These are phyloP conservation scores for Erodium trifolium DNA, from an alignment of 441 rosid genomes.

Conservation along the genomic window DNA sequence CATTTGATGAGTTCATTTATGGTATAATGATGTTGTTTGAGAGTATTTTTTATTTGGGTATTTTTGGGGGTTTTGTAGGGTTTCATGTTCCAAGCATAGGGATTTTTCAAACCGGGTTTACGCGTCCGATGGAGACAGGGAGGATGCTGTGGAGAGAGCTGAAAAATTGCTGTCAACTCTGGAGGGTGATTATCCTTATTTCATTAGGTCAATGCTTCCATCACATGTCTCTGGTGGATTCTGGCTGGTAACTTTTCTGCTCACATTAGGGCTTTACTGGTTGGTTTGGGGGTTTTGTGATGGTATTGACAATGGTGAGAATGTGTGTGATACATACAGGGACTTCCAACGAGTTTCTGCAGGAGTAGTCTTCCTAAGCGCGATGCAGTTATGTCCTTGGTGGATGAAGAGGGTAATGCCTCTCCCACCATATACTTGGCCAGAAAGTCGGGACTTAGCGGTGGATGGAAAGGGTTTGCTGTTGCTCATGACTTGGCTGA, in stretches of 20 bases:
- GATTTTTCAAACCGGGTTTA: slow-evolving; percentile 41
- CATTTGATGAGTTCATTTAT: not conserved
- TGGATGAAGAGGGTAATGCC: slow-evolving; percentile 49
- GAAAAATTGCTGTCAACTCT: slow-evolving; percentile 40
- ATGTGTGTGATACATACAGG: slow-evolving; percentile 23
- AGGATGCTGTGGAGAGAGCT: slow-evolving; percentile 45
- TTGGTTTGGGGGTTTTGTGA: not conserved
- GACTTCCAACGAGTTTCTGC: slow-evolving; percentile 55
- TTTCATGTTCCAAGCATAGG: slow-evolving; percentile 26
- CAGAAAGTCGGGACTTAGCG: slow-evolving; percentile 54
- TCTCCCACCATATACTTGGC: slow-evolving; percentile 42
- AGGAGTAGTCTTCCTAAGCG: slow-evolving; percentile 34
- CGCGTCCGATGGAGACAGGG: slow-evolving; percentile 52
- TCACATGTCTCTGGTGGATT: slow-evolving; percentile 69
- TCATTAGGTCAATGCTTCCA: slow-evolving; percentile 56
- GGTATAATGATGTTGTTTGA: not conserved
- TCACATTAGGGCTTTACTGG: not conserved
- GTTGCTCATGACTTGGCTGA: slow-evolving; percentile 53
- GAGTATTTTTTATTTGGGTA: not conserved
- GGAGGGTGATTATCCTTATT: slow-evolving; percentile 33
- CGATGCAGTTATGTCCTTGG: slow-evolving; percentile 41
- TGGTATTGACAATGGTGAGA: too few species aligned
- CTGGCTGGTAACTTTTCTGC: slow-evolving; percentile 49
- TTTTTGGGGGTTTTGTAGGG: slow-evolving; percentile 21
- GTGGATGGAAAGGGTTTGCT: slow-evolving; percentile 73